These are phyloP conservation scores for Cyanidioschyzon merolae DNA, from an alignment of 23 red algal genomes.

Conservation along the genomic window DNA sequence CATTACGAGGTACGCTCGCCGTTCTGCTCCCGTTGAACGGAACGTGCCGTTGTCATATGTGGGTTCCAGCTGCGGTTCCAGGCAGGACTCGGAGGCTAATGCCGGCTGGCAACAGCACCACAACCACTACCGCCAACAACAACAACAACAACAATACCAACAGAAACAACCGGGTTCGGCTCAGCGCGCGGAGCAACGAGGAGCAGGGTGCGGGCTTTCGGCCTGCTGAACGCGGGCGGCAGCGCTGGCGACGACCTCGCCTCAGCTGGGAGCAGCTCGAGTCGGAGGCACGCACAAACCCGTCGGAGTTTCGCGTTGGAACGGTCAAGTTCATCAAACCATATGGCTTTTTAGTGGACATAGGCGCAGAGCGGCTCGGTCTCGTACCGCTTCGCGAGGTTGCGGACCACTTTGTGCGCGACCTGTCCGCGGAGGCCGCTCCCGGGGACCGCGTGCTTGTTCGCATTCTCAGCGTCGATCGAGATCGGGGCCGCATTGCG, in stretches of 20 bases:
- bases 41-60: too few species aligned
- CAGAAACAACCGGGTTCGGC: too few species aligned
- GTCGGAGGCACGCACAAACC: not conserved
- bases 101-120: too few species aligned
- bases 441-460: not conserved
- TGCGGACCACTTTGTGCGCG: not conserved
- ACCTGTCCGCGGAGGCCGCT: not conserved
- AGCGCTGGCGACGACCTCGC: not conserved
- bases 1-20: too few species aligned
- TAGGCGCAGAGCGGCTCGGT: not conserved
- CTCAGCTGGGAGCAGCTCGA: constrained; percentile 2
- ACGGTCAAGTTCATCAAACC: not conserved
- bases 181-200: too few species aligned
- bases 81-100: too few species aligned
- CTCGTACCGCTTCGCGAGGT: not conserved
- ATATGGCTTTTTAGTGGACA: constrained; percentile 3
- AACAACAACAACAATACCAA: too few species aligned
- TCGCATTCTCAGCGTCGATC: not conserved
- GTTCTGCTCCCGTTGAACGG: too few species aligned
- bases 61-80: too few species aligned
- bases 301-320: not conserved
- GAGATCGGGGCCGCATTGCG: not conserved
- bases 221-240: not conserved
- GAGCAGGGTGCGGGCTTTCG: too few species aligned
- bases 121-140: too few species aligned